Conservation (phyloP, 1,139 yeast species). For the Suhomyces maxii region DNA sequence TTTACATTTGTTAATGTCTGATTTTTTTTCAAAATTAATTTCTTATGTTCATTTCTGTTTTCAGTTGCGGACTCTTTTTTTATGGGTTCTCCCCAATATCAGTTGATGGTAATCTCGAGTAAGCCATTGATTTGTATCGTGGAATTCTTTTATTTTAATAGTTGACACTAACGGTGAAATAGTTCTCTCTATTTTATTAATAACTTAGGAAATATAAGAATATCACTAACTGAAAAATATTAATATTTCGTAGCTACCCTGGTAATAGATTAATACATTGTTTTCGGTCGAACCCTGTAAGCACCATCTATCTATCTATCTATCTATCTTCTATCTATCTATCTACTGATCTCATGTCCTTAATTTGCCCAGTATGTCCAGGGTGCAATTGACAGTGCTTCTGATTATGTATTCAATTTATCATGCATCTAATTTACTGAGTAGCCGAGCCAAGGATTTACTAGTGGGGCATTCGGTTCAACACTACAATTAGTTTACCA, state of each 20-base stretch:
- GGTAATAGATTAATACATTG: conserved; percentile 4
- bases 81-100: not conserved
- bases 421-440: too few relatives aligned
- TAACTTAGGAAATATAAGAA: conserved; percentile 10
- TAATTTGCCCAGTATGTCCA: too few relatives aligned
- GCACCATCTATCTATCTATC: too few relatives aligned
- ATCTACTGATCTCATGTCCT: too few relatives aligned
- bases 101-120: conserved; percentile 6
- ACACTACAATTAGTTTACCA: too few relatives aligned
- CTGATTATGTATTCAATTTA: too few relatives aligned
- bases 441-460: too few relatives aligned
- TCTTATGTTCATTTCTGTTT: conserved; percentile 9
- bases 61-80: conserved; percentile 5
- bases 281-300: too few relatives aligned
- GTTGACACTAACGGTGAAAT: conserved; percentile 5
- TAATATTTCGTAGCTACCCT: not conserved
- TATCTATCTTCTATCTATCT: too few relatives aligned
- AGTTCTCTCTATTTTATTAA: conserved; percentile 3
- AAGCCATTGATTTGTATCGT: conserved; percentile 1
- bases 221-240: not conserved
- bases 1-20: not conserved
- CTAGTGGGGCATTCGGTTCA: too few relatives aligned
- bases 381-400: too few relatives aligned
- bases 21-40: conserved; percentile 1
- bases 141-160: conserved; percentile 7